Percentiles rank a stretch among this genome's conserved stretches.
Conservation (phyloP, 345 rosid genomes). For the Ceriops tagal region DNA sequence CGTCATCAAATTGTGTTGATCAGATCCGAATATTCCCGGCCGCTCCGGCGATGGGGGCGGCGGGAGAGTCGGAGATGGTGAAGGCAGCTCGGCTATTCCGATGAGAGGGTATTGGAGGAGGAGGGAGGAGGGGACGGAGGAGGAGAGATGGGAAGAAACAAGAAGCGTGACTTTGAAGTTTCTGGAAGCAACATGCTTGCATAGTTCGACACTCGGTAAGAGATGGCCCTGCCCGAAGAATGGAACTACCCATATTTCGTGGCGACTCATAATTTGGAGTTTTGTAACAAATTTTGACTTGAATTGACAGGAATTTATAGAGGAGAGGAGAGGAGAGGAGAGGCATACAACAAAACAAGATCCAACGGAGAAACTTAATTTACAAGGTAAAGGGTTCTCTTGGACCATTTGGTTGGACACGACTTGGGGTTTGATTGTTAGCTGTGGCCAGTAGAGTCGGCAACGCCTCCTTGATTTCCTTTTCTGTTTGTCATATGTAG, state of each 20-base stretch:
- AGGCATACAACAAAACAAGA: too few relatives aligned
- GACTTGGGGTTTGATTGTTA: too few relatives aligned
- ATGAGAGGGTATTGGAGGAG: conserved; percentile 26
- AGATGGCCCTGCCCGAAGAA: conserved; percentile 46
- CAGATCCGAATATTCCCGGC: background rate
- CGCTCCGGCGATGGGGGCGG: conserved; percentile 13
- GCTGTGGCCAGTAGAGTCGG: too few relatives aligned
- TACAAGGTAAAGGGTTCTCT: background rate
- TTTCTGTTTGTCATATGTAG: too few relatives aligned
- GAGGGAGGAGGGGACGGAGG: conserved; percentile 31
- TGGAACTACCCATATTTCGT: conserved; percentile 34
- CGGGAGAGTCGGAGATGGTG: conserved; percentile 6
- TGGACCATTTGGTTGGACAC: too few relatives aligned
- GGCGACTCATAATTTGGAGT: too few relatives aligned
- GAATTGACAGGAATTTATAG: background rate
- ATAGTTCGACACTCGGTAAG: conserved; percentile 39
- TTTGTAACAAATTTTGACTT: background rate
- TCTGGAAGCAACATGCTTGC: conserved; percentile 27
- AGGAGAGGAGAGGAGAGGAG: too few relatives aligned
- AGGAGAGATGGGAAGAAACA: conserved; percentile 29
- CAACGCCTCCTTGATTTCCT: too few relatives aligned
- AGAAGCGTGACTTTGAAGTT: conserved; percentile 27
- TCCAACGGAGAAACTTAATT: too few relatives aligned
- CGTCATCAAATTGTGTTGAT: background rate
- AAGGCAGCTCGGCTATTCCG: conserved; percentile 13